A percentile compares a stretch with the other conserved stretches of the same genome.
Evolutionary conservation across 1,284 basidiomycete species (phyloP).

Genomic region (Anthracocystis panici-leucophaei): DNA sequence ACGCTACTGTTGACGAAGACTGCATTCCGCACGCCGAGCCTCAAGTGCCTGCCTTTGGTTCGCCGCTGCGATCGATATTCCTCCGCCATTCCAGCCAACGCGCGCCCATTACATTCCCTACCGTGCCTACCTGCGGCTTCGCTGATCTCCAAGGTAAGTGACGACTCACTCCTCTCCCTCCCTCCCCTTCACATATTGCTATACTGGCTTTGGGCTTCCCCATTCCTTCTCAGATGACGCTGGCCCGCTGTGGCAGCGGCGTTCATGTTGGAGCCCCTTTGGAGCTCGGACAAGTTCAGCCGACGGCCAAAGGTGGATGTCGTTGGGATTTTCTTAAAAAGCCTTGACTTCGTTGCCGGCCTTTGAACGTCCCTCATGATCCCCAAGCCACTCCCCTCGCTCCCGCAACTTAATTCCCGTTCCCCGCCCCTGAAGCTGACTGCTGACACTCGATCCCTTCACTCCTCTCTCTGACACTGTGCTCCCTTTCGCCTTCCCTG

Average conservation of each 20-base stretch:
- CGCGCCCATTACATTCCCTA: slow-evolving; percentile 42
- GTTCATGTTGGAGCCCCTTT: slow-evolving; percentile 8
- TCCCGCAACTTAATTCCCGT: slow-evolving; percentile 3
- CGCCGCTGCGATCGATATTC: slow-evolving; percentile 42
- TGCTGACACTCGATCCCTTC: slow-evolving; percentile 19
- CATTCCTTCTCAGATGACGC: background rate
- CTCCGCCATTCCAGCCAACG: slow-evolving; percentile 34
- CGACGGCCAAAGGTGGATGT: slow-evolving; percentile 10
- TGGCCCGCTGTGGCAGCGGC: background rate
- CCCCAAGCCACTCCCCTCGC: slow-evolving; percentile 33
- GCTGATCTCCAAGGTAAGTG: slow-evolving; percentile 32
- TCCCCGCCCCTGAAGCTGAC: slow-evolving; percentile 4
- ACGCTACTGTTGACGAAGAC: slow-evolving; percentile 15
- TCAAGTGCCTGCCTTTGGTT: slow-evolving; percentile 32
- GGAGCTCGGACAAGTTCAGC: slow-evolving; percentile 1
- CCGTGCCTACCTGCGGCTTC: slow-evolving; percentile 22
- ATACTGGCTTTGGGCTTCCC: background rate
- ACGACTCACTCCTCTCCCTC: slow-evolving; percentile 5
- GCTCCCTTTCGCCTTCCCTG: background rate
- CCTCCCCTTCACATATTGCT: background rate
- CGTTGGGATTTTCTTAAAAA: slow-evolving; percentile 23
- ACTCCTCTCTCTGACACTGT: slow-evolving; percentile 5
- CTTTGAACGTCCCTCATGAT: slow-evolving; percentile 11
- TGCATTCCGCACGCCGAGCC: slow-evolving; percentile 39
- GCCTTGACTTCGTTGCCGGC: background rate